Conservation (phyloP, 352 stramenopile species). For the Pythium phragmiticola region DNA sequence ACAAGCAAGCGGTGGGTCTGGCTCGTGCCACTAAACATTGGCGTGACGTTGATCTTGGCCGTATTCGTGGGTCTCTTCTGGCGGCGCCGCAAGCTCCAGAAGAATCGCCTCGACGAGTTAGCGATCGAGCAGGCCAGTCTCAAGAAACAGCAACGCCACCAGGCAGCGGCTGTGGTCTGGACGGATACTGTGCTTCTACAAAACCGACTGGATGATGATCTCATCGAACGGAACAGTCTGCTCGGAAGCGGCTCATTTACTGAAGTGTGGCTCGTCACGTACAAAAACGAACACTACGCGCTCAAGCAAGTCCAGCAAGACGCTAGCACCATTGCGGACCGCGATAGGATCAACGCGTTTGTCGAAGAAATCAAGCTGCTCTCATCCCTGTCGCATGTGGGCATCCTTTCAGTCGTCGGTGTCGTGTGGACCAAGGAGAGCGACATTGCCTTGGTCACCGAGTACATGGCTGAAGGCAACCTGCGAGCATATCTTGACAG, state of each 20-base stretch:
- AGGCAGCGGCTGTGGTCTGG: constrained; percentile 3
- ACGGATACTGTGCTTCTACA: constrained; percentile 5
- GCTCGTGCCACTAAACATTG: constrained; percentile 13
- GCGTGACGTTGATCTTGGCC: neutral
- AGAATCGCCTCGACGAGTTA: neutral
- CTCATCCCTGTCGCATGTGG: constrained; percentile 8
- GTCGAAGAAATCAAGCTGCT: constrained; percentile 23
- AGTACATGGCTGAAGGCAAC: constrained; percentile 31
- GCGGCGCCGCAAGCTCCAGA: constrained; percentile 7
- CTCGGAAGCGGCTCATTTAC: constrained; percentile 22
- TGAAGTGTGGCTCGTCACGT: constrained; percentile 27
- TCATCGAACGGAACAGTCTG: neutral
- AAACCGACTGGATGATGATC: constrained; percentile 12
- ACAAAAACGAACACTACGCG: constrained; percentile 9
- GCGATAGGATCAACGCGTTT: constrained; percentile 10
- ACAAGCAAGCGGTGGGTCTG: constrained; percentile 7
- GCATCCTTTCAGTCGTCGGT: constrained; percentile 25
- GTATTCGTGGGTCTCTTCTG: neutral
- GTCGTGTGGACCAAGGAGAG: constrained; percentile 35
- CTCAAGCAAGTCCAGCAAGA: constrained; percentile 19
- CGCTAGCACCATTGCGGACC: neutral
- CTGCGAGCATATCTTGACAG: constrained; percentile 18
- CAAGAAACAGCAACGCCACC: neutral
- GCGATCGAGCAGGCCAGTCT: neutral
- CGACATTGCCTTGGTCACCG: constrained; percentile 25